Conservation (phyloP, 169 alveolate genomes). For the Plasmodium yoelii region DNA sequence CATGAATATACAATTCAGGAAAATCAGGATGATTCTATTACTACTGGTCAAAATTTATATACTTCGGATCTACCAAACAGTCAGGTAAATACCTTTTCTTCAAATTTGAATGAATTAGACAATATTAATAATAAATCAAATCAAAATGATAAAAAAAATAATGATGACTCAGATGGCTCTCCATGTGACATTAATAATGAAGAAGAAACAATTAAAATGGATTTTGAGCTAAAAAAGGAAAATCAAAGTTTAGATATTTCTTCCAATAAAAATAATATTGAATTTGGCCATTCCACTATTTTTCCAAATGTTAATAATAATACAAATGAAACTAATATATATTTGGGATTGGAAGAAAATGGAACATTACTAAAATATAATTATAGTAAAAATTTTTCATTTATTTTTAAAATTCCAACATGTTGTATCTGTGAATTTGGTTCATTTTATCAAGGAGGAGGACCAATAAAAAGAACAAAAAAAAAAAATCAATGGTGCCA, state of each 20-base stretch:
- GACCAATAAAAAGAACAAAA: slow-evolving; percentile 84
- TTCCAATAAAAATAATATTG: not conserved
- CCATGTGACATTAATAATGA: not conserved
- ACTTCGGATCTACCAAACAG: not conserved
- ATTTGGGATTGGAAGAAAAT: slow-evolving; percentile 11
- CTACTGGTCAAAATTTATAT: not conserved
- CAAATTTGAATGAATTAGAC: not conserved
- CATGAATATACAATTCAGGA: not conserved
- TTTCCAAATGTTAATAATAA: slow-evolving; percentile 5
- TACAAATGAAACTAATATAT: not conserved
- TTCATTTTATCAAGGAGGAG: slow-evolving; percentile 85
- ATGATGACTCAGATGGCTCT: not conserved
- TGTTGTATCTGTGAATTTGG: slow-evolving; percentile 86
- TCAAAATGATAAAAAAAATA: not conserved
- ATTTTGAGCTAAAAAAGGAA: too few species aligned
- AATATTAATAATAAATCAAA: not conserved
- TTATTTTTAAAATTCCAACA: slow-evolving; percentile 78
- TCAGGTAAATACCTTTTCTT: not conserved
- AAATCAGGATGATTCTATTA: not conserved
- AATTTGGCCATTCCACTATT: not conserved
- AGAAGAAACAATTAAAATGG: not conserved
- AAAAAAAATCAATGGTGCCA: slow-evolving; percentile 86
- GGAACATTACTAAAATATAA: slow-evolving; percentile 20
- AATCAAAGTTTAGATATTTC: not conserved
- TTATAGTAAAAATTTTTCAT: slow-evolving; percentile 26